A percentile compares a stretch with the other conserved stretches of the same genome.
These are phyloP conservation scores for Petasospora fabianii DNA, from an alignment of 1,139 yeast genomes.

Conservation along the genomic window DNA sequence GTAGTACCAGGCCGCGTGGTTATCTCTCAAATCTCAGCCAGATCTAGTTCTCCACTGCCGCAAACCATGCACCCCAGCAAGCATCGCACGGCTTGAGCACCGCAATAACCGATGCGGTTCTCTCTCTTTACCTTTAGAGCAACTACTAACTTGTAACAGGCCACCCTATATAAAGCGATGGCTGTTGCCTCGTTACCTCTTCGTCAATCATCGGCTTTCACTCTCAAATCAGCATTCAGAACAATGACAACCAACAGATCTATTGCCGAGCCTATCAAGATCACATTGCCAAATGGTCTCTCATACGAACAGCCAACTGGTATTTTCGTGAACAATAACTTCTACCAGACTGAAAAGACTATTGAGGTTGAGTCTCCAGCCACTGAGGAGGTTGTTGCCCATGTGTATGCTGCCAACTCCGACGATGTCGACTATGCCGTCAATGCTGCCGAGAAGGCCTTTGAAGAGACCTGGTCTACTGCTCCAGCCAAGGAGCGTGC, in stretches of 20 bases:
- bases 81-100: no score
- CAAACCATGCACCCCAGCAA: no score
- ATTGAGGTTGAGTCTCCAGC: constrained; percentile 62
- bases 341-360: constrained; percentile 60
- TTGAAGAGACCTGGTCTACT: constrained; percentile 40
- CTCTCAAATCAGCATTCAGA: neutral
- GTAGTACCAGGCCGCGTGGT: no score
- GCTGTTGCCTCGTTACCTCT: constrained; percentile 1
- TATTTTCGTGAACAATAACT: constrained; percentile 78
- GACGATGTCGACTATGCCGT: constrained; percentile 69
- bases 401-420: constrained; percentile 55
- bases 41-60: no score
- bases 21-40: no score
- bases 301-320: constrained; percentile 69
- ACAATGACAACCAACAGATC: constrained; percentile 15
- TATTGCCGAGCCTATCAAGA: constrained; percentile 35
- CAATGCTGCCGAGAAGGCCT: constrained; percentile 55
- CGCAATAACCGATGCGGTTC: no score
- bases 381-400: constrained; percentile 55
- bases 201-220: neutral
- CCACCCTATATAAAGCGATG: constrained; percentile 2
- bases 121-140: no score
- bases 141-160: no score
- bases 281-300: constrained; percentile 56
- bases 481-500: constrained; percentile 43